Evolutionary conservation across 1,284 basidiomycete species (phyloP), one percentile per base, ranked within the genome.

Genomic region (Omphalotus olearius): DNA sequence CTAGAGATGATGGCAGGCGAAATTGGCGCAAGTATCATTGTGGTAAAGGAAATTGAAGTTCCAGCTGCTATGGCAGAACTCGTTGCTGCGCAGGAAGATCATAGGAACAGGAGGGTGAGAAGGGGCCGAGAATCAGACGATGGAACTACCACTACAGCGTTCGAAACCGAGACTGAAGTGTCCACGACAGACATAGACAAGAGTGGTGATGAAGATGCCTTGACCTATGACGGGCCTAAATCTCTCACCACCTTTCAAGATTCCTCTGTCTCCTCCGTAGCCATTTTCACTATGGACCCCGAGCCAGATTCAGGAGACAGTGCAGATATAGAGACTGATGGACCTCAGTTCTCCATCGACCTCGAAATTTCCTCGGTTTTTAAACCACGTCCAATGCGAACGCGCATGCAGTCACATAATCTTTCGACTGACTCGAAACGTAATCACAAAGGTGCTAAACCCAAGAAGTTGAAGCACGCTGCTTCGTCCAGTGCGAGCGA

Each of bases 1-100:
- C 79, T 97, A 13, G 88, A 90, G 62, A 83, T 83, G 71, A 97
- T 97, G 94, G 93, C 93, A 0, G 83, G 85, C 9, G 92, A 95
- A 61, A 87, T 97, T 28, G 93, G 91, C 2, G 93, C 90, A 0
- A 90, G 88, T 23, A 90, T 95, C 46, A 83, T 93, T 42, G 81
- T 95, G 14, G 85, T 93, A 16, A 91, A 90, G 66, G 90, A 93
- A 64, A 84, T 95, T 25, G 85, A 88, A 59, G 81, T 91, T 0
- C 83, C 85, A 1, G 75, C 71, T 0, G 72, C 67, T 4, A 67
- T 82, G 58, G 71, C 75, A 0, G 71, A 59, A 48, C 64, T 73
- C 48, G 74, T 65, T 56, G 70, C 47, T 58, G 66, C 56, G 56
- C 72, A 57, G 66, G 76, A 64, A 6, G 61, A 67, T 59, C 62